Evolutionary conservation across 345 rosid genomes (phyloP), one percentile per base, ranked within the genome.

Genomic region (Melastoma malabathricum): DNA sequence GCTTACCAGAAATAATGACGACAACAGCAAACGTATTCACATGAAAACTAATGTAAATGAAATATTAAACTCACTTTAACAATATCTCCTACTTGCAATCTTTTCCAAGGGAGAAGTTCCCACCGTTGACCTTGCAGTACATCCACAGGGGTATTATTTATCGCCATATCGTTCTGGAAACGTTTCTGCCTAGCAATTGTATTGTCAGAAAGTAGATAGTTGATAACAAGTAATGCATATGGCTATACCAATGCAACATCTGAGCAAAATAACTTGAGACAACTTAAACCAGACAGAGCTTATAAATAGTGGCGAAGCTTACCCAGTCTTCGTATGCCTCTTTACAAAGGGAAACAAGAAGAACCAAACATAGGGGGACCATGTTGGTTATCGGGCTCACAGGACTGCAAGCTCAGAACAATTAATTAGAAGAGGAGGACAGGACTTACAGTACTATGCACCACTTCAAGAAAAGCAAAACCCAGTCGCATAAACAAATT

Each of bases 281-380:
- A 57, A 43, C 39, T 44, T 43, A 47, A 64, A 54, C 5, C 34
- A 70, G 13, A 58, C 62, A 2, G 0, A 59, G 34, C 18, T 46
- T 27, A 0, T 48, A 43, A 62, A 27, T 43, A 47, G 20, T 15
- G 23, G 34, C 16, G 59, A 25, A 47, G 71, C 86, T 73, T 67
- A 92, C 95, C 95, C 94, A 85, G 65, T 88, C 99, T 75, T 93
- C 99, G 64, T 83, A 93, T 43, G 97, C 99, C 77, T 93, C 99
- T 70, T 93, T 93, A 54, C 84, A 65, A 54, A 93, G 95, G 72
- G 99, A 93, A 52, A 88, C 97, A 10, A 93, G 75, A 68, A 93
- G 99, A 75, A 93, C 97, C 86, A 88, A 47, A 67, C 75, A 73
- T 69, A 93, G 73, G 10, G 99, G 99, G 55, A 77, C 90, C 27